Evolutionary conservation across 352 stramenopile species (phyloP), one percentile per base, ranked within the genome.

Genomic region (Pythium brachiatum): DNA sequence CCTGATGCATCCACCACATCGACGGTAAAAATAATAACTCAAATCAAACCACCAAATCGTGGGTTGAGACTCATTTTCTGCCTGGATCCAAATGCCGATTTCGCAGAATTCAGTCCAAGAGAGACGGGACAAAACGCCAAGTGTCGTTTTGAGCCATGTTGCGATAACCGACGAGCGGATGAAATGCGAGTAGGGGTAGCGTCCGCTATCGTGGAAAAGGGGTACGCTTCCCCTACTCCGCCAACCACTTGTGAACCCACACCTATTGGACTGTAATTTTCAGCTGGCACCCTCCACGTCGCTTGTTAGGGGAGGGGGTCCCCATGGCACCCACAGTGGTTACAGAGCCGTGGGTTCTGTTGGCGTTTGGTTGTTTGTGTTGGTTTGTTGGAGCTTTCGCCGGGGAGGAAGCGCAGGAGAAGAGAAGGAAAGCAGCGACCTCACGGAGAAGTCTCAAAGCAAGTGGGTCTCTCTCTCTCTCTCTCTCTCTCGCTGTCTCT

Each of bases 281-380:
- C 41, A 27, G 18, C 20, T 26, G 41, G 41, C 20, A 48, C 41
- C 41, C 20, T 26, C 1, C 41, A 16, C 41, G 7, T 48, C 41
- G 15, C 21, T 12, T 20, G 41, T 48, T 48, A 48, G 41, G 41
- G 41, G 15, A 23, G 29, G 29, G 29, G 36, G 21, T 48, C 20
- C 8, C 15, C 41, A 26, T 27, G 20, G 41, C 41, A 48, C 41
- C 41, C 41, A 48, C 18, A 48, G 41, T 48, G 41, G 41, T 48
- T 48, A 48, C 41, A 48, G 41, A 48, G 23, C 41, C 41, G 41
- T 27, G 41, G n/a, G n/a, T 43, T 43, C 36, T 43, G 41, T 47
- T 47, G 39, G 39, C 16, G 39, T 47, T 47, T 47, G 39, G 18
- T 47, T 25, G 41, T 15, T 48, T 46, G 13, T 46, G 38, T 46